These are phyloP conservation scores for Stemphylium lycopersici DNA, from an alignment of 2,329 filamentous ascomycete genomes.

Conservation along the genomic window DNA sequence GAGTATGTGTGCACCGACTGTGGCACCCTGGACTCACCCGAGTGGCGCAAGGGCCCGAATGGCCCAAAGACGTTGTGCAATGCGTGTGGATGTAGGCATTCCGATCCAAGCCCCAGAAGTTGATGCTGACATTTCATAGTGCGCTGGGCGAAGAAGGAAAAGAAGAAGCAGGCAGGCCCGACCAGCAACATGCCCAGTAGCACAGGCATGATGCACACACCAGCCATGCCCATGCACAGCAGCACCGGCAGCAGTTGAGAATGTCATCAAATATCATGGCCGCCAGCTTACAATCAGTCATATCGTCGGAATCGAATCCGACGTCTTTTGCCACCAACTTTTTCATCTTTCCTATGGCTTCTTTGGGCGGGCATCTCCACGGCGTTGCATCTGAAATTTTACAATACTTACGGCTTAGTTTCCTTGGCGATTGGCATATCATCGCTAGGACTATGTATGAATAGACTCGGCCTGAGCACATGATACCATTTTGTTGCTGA, in stretches of 20 bases:
- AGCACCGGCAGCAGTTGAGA: conserved; percentile 42
- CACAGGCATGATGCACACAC: conserved; percentile 25
- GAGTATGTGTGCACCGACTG: conserved; percentile 97
- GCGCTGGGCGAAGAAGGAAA: conserved; percentile 74
- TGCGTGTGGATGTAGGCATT: conserved; percentile 79
- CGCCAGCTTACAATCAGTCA: neutral
- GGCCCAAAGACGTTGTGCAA: conserved; percentile 96
- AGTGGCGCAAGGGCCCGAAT: conserved; percentile 93
- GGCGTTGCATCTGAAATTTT: conserved; percentile 6
- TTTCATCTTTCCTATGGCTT: neutral
- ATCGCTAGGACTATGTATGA: conserved; percentile 1
- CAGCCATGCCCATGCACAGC: conserved; percentile 35
- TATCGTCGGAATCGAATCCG: neutral
- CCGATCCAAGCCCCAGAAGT: neutral
- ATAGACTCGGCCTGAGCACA: conserved; percentile 10
- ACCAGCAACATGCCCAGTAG: conserved; percentile 19
- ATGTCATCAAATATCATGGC: neutral
- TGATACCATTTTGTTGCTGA: conserved; percentile 5
- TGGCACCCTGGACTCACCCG: conserved; percentile 90
- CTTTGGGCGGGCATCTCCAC: conserved; percentile 7
- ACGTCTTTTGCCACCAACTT: neutral
- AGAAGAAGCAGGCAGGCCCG: conserved; percentile 62
- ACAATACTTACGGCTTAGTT: neutral
- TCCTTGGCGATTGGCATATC: conserved; percentile 3
- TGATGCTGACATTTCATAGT: conserved; percentile 48